Evolutionary conservation across 1,284 basidiomycete species (phyloP).

Genomic region (Rhodotorula sp.): DNA sequence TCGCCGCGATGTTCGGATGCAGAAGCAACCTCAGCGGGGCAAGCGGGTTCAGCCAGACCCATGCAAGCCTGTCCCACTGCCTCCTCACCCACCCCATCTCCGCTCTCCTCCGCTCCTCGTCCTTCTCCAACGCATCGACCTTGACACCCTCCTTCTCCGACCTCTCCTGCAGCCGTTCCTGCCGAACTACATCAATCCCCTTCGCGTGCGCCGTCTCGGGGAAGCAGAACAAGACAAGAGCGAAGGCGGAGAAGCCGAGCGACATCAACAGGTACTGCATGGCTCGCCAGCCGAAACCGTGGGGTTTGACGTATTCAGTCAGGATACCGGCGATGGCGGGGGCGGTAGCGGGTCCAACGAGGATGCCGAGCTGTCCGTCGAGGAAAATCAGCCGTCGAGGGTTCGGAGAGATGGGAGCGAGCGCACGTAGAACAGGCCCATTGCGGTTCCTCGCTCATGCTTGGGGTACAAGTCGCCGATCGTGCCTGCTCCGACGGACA

Average conservation of each 20-base stretch:
- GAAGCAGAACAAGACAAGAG: conserved; percentile 57
- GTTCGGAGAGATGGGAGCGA: conserved; percentile 32
- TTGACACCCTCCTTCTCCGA: conserved; percentile 34
- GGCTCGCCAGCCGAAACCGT: conserved; percentile 60
- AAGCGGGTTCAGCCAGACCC: conserved; percentile 64
- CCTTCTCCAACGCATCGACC: background rate
- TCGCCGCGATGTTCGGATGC: conserved; percentile 60
- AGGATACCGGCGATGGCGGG: conserved; percentile 52
- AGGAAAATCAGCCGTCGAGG: background rate
- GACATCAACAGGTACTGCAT: conserved; percentile 59
- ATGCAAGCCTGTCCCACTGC: conserved; percentile 45
- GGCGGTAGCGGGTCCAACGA: conserved; percentile 49
- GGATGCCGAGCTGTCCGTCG: conserved; percentile 9
- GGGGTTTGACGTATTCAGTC: conserved; percentile 48
- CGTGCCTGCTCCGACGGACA: conserved; percentile 62
- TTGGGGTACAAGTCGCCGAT: conserved; percentile 66
- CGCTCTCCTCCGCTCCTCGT: background rate
- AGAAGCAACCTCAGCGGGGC: conserved; percentile 57
- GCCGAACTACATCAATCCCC: conserved; percentile 54
- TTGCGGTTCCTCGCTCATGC: conserved; percentile 62
- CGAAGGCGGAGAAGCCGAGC: conserved; percentile 54
- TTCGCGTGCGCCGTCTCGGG: conserved; percentile 68
- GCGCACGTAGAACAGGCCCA: conserved; percentile 59
- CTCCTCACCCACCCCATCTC: background rate
- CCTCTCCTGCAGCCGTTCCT: conserved; percentile 16